Percentiles rank a stretch among this genome's conserved stretches.
phyloP scores from a whole-genome alignment of 2,329 filamentous ascomycete species.

The Neobulgaria alba region DNA sequence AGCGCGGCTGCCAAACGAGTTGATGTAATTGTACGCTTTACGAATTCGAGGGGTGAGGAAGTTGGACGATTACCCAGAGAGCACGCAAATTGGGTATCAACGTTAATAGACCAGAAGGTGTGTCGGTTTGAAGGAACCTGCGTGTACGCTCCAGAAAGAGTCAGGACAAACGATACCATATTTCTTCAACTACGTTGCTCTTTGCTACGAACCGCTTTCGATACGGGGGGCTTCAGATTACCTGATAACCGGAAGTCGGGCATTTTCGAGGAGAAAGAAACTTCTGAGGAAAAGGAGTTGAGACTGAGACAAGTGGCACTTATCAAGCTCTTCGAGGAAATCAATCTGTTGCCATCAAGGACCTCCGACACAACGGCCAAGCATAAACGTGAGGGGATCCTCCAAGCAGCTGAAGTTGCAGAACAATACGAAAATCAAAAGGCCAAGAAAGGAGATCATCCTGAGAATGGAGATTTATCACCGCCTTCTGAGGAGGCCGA shows the following conservation, averaged over 20 bases:
- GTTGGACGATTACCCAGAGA: slow-evolving; percentile 83
- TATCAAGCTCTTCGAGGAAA: slow-evolving; percentile 81
- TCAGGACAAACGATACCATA: slow-evolving; percentile 89
- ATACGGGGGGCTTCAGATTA: slow-evolving; percentile 50
- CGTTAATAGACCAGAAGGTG: slow-evolving; percentile 80
- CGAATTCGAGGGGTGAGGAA: slow-evolving; percentile 68
- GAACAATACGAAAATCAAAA: slow-evolving; percentile 62
- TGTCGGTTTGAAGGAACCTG: slow-evolving; percentile 82
- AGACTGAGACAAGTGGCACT: slow-evolving; percentile 79
- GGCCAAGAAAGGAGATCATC: slow-evolving; percentile 28
- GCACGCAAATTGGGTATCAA: slow-evolving; percentile 82
- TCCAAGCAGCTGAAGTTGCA: slow-evolving; percentile 80
- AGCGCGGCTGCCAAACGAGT: slow-evolving; percentile 51
- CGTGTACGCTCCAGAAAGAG: slow-evolving; percentile 76
- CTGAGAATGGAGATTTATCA: slow-evolving; percentile 31
- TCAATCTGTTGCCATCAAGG: slow-evolving; percentile 69
- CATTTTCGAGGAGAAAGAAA: slow-evolving; percentile 79
- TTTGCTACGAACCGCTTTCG: slow-evolving; percentile 66
- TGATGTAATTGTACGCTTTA: slow-evolving; percentile 89
- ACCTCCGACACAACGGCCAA: slow-evolving; percentile 67
- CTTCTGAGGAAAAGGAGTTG: slow-evolving; percentile 72
- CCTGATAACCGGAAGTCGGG: slow-evolving; percentile 63
- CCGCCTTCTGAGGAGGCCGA: slow-evolving; percentile 53
- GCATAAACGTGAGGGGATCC: slow-evolving; percentile 72
- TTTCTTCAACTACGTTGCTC: slow-evolving; percentile 80